phyloP scores from a whole-genome alignment of 345 rosid species.

The Camelina sativa region DNA sequence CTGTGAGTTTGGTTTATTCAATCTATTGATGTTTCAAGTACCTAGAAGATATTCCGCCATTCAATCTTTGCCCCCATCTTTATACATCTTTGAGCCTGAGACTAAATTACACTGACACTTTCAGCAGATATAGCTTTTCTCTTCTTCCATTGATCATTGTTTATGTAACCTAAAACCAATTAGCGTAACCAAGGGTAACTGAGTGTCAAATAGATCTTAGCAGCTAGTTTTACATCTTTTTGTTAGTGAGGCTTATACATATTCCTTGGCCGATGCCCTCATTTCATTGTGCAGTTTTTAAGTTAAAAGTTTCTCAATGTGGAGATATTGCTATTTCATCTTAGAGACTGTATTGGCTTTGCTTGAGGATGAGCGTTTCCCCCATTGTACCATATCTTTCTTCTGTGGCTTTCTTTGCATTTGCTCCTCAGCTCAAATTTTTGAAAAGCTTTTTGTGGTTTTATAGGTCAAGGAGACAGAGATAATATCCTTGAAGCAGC shows the following conservation, averaged over 20 bases:
- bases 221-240: neutral
- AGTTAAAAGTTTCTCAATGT: neutral
- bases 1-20: constrained; percentile 6
- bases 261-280: constrained; percentile 4
- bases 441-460: constrained; percentile 15
- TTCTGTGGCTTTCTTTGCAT: constrained; percentile 19
- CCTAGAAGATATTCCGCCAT: neutral
- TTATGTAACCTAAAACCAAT: constrained; percentile 2
- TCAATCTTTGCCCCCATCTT: neutral
- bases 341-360: constrained; percentile 12
- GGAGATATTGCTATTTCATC: constrained; percentile 4
- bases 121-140: neutral
- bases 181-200: neutral
- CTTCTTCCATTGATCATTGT: constrained; percentile 2
- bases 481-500: constrained; percentile 54
- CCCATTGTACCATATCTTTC: constrained; percentile 2
- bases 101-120: neutral
- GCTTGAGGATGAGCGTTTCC: constrained; percentile 3
- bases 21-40: constrained; percentile 7
- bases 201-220: neutral
- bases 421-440: constrained; percentile 11
- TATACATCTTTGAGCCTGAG: neutral
- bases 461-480: constrained; percentile 76
- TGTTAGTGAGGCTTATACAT: constrained; percentile 4
- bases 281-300: neutral